phyloP scores from a whole-genome alignment of 2,329 filamentous ascomycete genomes.

The Chrysoporthe puriensis region DNA sequence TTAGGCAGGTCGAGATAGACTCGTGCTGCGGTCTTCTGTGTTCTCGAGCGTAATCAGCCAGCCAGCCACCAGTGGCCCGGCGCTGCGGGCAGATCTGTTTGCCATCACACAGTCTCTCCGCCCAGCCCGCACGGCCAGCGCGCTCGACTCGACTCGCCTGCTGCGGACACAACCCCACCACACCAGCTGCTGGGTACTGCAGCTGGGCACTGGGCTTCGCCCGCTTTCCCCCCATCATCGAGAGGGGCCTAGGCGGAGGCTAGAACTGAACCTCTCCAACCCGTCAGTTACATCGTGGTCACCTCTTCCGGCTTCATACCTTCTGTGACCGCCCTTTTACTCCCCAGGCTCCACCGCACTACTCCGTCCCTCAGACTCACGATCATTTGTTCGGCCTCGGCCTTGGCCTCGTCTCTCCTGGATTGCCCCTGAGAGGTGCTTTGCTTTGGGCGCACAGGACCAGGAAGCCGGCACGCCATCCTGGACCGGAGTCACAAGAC shows the following conservation, averaged over 20 bases:
- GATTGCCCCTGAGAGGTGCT: constrained; percentile 9
- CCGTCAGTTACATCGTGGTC: constrained; percentile 2
- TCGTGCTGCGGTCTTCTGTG: background rate
- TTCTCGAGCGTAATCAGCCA: background rate
- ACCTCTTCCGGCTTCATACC: background rate
- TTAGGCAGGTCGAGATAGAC: background rate
- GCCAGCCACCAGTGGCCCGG: too few relatives aligned
- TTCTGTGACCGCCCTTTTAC: constrained; percentile 27
- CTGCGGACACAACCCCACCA: background rate
- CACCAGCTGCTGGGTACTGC: background rate
- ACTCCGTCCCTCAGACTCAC: constrained; percentile 7
- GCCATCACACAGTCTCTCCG: background rate
- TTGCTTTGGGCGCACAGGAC: background rate
- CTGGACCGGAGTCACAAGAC: constrained; percentile 4
- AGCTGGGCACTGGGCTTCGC: background rate
- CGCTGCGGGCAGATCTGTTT: background rate
- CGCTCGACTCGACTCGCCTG: background rate
- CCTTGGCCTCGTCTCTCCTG: background rate
- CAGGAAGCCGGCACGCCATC: constrained; percentile 5
- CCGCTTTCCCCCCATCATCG: background rate
- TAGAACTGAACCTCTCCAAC: constrained; percentile 1
- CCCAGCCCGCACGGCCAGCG: background rate
- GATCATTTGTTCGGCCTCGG: constrained; percentile 11
- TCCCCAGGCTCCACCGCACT: constrained; percentile 1
- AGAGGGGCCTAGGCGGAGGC: constrained; percentile 2